Base-by-base conservation (phyloP, 352 stramenopile species). In the Phytophthora syringae region DNA sequence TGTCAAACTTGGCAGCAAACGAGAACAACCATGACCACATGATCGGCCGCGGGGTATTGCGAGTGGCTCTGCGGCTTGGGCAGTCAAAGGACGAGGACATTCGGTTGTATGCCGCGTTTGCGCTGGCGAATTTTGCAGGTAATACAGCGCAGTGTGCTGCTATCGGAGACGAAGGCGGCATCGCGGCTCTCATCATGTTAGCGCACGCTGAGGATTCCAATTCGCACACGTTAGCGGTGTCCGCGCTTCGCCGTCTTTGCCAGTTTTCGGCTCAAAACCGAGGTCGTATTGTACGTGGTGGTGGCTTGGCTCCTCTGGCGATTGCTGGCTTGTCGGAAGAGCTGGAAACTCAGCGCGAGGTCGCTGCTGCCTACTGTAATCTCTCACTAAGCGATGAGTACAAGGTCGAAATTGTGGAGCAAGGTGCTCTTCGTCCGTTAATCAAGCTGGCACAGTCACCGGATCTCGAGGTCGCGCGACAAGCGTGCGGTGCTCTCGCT, bases 321-420 rank as follows among this genome's bases (percentile, higher is more conserved):
- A 83, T 87, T 34, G 93, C 92, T 18, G 89, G 87, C 1, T 88
- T 95, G 52, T 93, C 79, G 21, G 80, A 92, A 18, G 86, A 98
- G 49, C 75, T 97, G n/a, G 96, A 99, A 72, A 97, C 97, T 18
- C 92, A 98, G 67, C 80, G 93, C 37, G 96, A 99, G 70, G 93
- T 98, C 0, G 90, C 96, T 1, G 95, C 92, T 5, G 97, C 91
- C 16, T 88, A 98, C 32, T 98, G 89, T 64, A 98, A 98, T 60
- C 55, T 99, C 24, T 98, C 95, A 2, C 72, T 98, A 15, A 97
- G 88, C 47, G 82, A 97, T 62, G 89, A 96, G 60, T 94, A 97
- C 78, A 96, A 97, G 47, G 69, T 97, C 1, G 86, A 93, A 48
- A 95, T 99, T 24, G 91, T 97, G 20, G 78, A 72, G 24, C 85